A percentile compares a stretch with the other conserved stretches of the same genome.
These are phyloP conservation scores for Dorcoceras hygrometricum DNA, from an alignment of 257 asterid genomes.

Conservation along the genomic window DNA sequence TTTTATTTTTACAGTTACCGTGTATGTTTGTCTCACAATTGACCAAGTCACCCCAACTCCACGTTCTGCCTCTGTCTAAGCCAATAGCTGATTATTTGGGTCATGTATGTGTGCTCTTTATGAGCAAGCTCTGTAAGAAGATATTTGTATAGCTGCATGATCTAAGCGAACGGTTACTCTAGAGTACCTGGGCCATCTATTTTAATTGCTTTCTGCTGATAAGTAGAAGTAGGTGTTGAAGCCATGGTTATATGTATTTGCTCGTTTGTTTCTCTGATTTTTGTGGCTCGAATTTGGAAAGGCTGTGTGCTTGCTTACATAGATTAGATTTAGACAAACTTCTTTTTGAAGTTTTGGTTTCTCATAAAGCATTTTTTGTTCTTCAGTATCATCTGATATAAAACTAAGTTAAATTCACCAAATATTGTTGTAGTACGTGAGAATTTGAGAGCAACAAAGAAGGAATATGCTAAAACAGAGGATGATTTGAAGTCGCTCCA, in stretches of 20 bases:
- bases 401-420: too few species aligned
- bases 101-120: background rate
- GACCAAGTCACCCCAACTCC: background rate
- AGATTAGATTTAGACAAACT: background rate
- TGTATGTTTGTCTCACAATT: background rate
- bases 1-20: too few species aligned
- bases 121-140: background rate
- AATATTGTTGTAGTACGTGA: conserved; percentile 34
- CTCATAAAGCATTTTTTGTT: background rate
- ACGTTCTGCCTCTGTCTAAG: background rate
- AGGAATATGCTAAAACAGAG: conserved; percentile 2
- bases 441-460: background rate
- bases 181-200: background rate
- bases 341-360: background rate
- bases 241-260: too few species aligned
- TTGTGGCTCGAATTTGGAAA: background rate
- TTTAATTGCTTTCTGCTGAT: too few species aligned
- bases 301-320: background rate
- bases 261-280: background rate
- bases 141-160: background rate
- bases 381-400: background rate
- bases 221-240: too few species aligned
- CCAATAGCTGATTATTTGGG: background rate
- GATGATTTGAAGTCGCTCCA: conserved; percentile 51
- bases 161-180: background rate